Evolutionary conservation across 805 yeast genomes (phyloP).

Genomic region (Torulaspora quercuum): DNA sequence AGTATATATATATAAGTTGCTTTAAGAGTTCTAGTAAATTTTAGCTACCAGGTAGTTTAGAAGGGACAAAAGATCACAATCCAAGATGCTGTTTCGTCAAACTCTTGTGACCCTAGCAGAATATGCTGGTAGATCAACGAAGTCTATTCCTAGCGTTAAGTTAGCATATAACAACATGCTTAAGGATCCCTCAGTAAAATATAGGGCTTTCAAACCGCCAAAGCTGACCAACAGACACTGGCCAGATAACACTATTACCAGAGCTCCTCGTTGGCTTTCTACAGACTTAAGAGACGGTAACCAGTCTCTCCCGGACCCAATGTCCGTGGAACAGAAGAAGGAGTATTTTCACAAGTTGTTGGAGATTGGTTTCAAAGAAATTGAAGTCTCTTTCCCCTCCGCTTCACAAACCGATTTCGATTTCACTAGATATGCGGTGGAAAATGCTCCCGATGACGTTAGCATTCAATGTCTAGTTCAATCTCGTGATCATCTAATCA

Average conservation of each 20-base stretch:
- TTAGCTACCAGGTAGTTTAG: too few relatives aligned
- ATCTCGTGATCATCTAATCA: slow-evolving; percentile 69
- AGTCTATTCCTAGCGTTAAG: slow-evolving; percentile 33
- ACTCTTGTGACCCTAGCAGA: slow-evolving; percentile 23
- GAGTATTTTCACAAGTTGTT: slow-evolving; percentile 68
- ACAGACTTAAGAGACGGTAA: slow-evolving; percentile 81
- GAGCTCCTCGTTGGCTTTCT: slow-evolving; percentile 77
- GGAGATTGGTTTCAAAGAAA: slow-evolving; percentile 75
- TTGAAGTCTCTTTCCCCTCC: slow-evolving; percentile 76
- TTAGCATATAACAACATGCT: slow-evolving; percentile 52
- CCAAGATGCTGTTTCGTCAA: slow-evolving; percentile 15
- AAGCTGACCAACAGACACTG: slow-evolving; percentile 61
- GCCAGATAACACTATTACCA: slow-evolving; percentile 63
- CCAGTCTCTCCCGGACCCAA: slow-evolving; percentile 79
- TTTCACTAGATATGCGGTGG: slow-evolving; percentile 75
- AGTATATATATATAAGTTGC: too few relatives aligned
- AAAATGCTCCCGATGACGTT: slow-evolving; percentile 73
- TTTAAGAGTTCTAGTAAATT: too few relatives aligned
- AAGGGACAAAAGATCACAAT: too few relatives aligned
- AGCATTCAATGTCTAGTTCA: slow-evolving; percentile 70
- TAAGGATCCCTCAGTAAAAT: slow-evolving; percentile 63
- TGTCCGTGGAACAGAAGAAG: slow-evolving; percentile 71
- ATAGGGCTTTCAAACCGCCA: slow-evolving; percentile 53
- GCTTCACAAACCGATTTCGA: slow-evolving; percentile 82
- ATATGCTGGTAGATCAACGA: slow-evolving; percentile 20